These are phyloP conservation scores for Akanthomyces muscarius DNA, from an alignment of 2,329 filamentous ascomycete species.

Conservation along the genomic window DNA sequence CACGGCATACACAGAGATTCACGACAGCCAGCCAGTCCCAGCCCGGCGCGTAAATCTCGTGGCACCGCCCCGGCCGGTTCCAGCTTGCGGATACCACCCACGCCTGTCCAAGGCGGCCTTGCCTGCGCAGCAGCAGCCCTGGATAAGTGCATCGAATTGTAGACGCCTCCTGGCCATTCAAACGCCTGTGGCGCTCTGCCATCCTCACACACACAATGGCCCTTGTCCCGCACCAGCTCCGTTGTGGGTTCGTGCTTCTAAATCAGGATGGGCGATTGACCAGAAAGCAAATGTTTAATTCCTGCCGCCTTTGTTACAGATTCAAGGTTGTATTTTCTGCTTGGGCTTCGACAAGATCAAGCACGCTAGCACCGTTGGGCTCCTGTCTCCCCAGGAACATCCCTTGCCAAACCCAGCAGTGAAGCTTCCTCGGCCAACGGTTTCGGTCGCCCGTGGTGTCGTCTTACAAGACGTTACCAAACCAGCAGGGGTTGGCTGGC, in stretches of 20 bases:
- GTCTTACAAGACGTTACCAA: neutral
- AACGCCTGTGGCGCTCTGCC: neutral
- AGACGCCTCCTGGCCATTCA: neutral
- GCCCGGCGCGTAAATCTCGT: slow-evolving; percentile 9
- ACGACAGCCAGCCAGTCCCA: slow-evolving; percentile 5
- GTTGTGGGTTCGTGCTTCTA: no score
- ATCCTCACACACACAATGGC: neutral
- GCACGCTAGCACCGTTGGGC: neutral
- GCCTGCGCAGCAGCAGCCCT: neutral
- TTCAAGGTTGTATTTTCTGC: neutral
- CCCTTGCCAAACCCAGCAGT: neutral
- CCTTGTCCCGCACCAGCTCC: no score
- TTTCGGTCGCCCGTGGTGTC: neutral
- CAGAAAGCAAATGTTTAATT: neutral
- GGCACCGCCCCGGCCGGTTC: neutral
- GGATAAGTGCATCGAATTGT: neutral
- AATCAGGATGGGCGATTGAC: no score
- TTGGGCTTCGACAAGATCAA: neutral
- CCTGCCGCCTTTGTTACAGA: neutral
- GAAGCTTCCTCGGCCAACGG: neutral
- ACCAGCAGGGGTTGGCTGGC: no score
- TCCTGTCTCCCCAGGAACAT: neutral
- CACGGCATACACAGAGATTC: neutral
- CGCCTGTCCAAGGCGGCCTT: neutral
- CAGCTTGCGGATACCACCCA: neutral